A percentile compares a stretch with the other conserved stretches of the same genome.
These are phyloP conservation scores for Aspergillus conjunctus DNA, from an alignment of 495 filamentous ascomycete species.

Conservation along the genomic window DNA sequence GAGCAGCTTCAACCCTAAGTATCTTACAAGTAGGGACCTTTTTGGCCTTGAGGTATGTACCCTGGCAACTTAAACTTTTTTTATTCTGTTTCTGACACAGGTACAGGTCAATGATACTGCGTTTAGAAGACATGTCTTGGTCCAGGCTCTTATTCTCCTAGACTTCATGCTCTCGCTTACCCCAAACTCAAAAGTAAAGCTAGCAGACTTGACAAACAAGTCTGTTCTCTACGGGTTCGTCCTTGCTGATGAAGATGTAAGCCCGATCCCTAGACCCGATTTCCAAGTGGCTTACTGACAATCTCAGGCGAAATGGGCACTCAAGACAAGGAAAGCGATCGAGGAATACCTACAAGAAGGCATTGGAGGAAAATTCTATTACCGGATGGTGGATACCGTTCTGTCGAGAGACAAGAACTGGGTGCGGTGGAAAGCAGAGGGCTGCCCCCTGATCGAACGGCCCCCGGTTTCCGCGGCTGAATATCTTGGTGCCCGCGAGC, in stretches of 20 bases:
- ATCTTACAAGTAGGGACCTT: slow-evolving; percentile 89
- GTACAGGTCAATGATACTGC: slow-evolving; percentile 84
- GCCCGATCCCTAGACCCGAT: slow-evolving; percentile 21
- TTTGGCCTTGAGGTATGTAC: slow-evolving; percentile 85
- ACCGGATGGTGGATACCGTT: slow-evolving; percentile 93
- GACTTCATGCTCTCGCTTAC: slow-evolving; percentile 91
- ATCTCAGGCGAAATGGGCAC: slow-evolving; percentile 70
- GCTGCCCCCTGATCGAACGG: slow-evolving; percentile 81
- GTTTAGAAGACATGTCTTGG: slow-evolving; percentile 88
- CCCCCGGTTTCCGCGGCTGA: slow-evolving; percentile 65
- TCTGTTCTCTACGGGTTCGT: slow-evolving; percentile 81
- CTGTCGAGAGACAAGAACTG: slow-evolving; percentile 95
- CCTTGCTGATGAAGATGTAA: slow-evolving; percentile 78
- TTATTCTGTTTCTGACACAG: neutral
- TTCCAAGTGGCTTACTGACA: slow-evolving; percentile 34
- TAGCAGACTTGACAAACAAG: slow-evolving; percentile 74
- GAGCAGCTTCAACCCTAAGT: slow-evolving; percentile 91
- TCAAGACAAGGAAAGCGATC: slow-evolving; percentile 69
- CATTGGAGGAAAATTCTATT: slow-evolving; percentile 77
- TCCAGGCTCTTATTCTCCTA: slow-evolving; percentile 90
- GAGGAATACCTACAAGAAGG: slow-evolving; percentile 77
- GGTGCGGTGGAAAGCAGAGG: slow-evolving; percentile 96
- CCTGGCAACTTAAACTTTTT: neutral
- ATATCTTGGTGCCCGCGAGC: slow-evolving; percentile 64
- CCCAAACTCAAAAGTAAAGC: slow-evolving; percentile 75